These are phyloP conservation scores for Ophiocordyceps camponoti-saundersi DNA, from an alignment of 2,329 filamentous ascomycete genomes.

Conservation along the genomic window DNA sequence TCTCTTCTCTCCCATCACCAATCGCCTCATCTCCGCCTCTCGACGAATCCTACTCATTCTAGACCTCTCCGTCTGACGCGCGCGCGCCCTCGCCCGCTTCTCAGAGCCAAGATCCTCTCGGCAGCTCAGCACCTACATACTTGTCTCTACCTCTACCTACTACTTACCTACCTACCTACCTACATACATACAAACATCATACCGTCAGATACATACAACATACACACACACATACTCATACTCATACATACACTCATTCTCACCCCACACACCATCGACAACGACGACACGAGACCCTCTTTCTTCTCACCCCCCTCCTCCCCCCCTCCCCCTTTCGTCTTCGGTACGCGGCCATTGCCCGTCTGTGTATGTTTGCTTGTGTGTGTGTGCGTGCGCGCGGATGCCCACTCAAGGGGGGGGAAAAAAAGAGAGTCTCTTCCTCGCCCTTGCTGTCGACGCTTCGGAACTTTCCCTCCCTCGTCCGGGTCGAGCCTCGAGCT, in stretches of 20 bases:
- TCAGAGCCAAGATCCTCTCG: constrained; percentile 1
- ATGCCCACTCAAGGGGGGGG: too few species aligned
- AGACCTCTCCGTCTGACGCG: neutral
- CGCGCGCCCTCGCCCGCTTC: neutral
- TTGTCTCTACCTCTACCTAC: neutral
- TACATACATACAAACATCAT: neutral
- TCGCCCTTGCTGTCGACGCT: neutral
- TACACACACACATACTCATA: too few species aligned
- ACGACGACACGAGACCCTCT: too few species aligned
- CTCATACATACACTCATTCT: too few species aligned
- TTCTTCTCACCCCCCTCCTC: too few species aligned
- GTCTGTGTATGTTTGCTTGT: neutral
- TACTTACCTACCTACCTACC: neutral
- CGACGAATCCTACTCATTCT: neutral
- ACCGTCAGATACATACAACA: neutral
- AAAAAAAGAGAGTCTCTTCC: too few species aligned
- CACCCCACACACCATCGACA: too few species aligned
- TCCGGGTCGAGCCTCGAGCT: neutral
- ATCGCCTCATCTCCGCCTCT: neutral
- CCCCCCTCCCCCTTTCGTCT: too few species aligned
- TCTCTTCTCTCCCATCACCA: neutral
- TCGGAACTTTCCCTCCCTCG: neutral
- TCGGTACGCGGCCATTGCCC: neutral
- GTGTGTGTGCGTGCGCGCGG: too few species aligned
- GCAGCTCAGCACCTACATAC: neutral